A percentile compares a stretch with the other conserved stretches of the same genome.
Evolutionary conservation across 169 alveolate species (phyloP).

Genomic region (Plasmodium coatneyi): DNA sequence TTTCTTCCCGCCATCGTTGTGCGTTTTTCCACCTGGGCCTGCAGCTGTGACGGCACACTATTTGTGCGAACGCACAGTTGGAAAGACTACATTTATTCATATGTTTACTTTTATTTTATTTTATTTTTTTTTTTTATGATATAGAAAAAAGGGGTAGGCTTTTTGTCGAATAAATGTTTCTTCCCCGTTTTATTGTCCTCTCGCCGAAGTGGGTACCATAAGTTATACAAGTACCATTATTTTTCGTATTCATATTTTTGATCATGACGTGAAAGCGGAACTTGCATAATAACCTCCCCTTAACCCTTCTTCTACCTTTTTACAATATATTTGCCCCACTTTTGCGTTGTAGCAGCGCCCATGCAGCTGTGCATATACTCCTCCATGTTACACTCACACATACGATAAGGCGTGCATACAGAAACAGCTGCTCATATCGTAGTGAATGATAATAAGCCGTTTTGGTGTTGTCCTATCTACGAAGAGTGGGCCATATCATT

Average conservation of each 20-base stretch:
- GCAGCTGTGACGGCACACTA: neutral
- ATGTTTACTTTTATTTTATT: neutral
- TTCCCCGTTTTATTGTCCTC: neutral
- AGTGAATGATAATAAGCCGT: neutral
- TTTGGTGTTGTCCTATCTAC: neutral
- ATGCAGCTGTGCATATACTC: neutral
- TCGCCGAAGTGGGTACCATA: neutral
- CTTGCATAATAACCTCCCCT: neutral
- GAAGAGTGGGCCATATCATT: neutral
- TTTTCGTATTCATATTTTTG: neutral
- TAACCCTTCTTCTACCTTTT: neutral
- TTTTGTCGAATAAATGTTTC: neutral
- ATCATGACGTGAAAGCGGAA: neutral
- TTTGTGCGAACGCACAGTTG: neutral
- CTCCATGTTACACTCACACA: neutral
- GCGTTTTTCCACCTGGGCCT: neutral
- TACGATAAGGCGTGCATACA: neutral
- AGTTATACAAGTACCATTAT: neutral
- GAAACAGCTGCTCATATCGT: neutral
- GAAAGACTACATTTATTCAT: neutral
- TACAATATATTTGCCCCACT: neutral
- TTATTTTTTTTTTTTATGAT: neutral
- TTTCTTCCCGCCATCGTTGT: constrained; percentile 5
- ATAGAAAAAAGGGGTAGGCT: neutral
- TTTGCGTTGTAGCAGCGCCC: neutral